These are phyloP conservation scores for Geoglossum cookeanum DNA, from an alignment of 2,329 filamentous ascomycete species.

Conservation along the genomic window DNA sequence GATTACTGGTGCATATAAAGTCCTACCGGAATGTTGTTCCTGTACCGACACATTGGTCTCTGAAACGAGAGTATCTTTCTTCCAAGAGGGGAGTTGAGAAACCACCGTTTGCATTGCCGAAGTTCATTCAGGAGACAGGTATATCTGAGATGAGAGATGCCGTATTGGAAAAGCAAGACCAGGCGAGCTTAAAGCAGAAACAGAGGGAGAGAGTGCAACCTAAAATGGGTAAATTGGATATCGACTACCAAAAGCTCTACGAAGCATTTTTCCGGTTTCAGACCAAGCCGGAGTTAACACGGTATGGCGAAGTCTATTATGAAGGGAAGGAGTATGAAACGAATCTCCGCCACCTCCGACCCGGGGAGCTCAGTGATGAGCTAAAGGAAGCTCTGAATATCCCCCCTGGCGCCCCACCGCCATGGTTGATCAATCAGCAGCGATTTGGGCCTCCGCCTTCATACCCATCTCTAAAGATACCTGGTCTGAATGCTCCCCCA, in stretches of 20 bases:
- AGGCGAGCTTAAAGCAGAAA: slow-evolving; percentile 83
- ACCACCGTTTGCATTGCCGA: slow-evolving; percentile 74
- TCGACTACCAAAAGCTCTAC: slow-evolving; percentile 96
- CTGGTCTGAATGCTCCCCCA: slow-evolving; percentile 82
- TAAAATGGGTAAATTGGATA: slow-evolving; percentile 93
- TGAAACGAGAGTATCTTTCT: slow-evolving; percentile 93
- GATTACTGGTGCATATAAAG: slow-evolving; percentile 83
- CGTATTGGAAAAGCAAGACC: slow-evolving; percentile 84
- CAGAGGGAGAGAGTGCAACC: slow-evolving; percentile 84
- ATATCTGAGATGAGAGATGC: slow-evolving; percentile 97
- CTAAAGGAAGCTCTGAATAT: slow-evolving; percentile 88
- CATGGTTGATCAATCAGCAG: slow-evolving; percentile 95
- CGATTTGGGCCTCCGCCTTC: slow-evolving; percentile 82
- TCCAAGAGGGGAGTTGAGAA: slow-evolving; percentile 97
- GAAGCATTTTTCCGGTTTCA: slow-evolving; percentile 97
- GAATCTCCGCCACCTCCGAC: slow-evolving; percentile 73
- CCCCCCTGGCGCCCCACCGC: slow-evolving; percentile 76
- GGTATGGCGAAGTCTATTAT: slow-evolving; percentile 98
- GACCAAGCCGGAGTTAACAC: slow-evolving; percentile 81
- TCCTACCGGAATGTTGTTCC: slow-evolving; percentile 88
- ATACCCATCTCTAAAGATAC: slow-evolving; percentile 87
- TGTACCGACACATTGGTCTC: slow-evolving; percentile 80
- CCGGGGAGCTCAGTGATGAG: slow-evolving; percentile 76
- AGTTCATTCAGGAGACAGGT: slow-evolving; percentile 93
- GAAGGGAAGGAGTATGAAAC: slow-evolving; percentile 98